Conservation (phyloP, 2,329 filamentous ascomycete species). For the Trichoderma atroviride region DNA sequence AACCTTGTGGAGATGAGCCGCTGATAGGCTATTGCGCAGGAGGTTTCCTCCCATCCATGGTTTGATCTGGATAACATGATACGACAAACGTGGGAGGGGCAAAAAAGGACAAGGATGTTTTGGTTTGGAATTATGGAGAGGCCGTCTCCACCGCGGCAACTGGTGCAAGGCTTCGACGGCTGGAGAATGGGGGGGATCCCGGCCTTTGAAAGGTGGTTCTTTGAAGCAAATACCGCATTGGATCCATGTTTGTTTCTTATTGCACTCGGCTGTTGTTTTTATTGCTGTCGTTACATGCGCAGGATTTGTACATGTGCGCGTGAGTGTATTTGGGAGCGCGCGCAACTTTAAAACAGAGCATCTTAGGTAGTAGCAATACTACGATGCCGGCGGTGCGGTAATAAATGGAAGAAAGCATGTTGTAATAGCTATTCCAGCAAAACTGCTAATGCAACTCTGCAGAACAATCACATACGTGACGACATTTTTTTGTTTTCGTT, state of each 20-base stretch:
- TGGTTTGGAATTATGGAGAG: conserved; percentile 19
- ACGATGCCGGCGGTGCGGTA: not conserved
- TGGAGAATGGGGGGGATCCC: not conserved
- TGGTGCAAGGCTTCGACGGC: conserved; percentile 15
- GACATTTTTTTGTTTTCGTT: not conserved
- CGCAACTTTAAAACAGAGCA: not conserved
- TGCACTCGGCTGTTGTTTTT: not conserved
- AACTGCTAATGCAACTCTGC: not conserved
- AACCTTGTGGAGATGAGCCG: conserved; percentile 1
- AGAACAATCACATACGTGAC: not conserved
- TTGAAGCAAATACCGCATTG: not conserved
- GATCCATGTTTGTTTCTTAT: not conserved
- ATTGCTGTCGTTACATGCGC: not conserved
- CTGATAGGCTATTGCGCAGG: conserved; percentile 22
- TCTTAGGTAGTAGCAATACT: not conserved
- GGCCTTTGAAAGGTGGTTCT: not conserved
- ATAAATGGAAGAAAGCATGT: not conserved
- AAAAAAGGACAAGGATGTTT: not conserved
- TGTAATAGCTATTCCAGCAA: not conserved
- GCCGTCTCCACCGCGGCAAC: conserved; percentile 16
- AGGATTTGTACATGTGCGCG: not conserved
- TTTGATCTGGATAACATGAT: conserved; percentile 11
- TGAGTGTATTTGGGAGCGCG: not conserved
- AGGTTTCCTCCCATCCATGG: not conserved
- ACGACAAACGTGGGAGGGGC: not conserved